Evolutionary conservation across 2,329 filamentous ascomycete genomes (phyloP), one percentile per base, ranked within the genome.

Genomic region (Sordariomycetes sp.): DNA sequence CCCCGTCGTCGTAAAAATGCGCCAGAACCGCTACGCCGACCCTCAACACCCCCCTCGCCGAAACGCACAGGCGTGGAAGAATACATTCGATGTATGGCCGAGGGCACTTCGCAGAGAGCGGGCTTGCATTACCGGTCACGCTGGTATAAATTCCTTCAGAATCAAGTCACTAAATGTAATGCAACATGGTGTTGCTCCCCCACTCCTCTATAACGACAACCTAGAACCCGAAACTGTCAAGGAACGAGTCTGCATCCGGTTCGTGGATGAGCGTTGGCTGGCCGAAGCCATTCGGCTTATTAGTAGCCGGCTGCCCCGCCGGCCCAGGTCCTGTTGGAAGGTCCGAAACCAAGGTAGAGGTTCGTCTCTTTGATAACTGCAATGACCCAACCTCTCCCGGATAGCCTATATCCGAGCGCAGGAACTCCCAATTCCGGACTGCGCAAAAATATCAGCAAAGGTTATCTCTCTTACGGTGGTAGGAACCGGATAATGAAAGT

Each of bases 151-250:
- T 3, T 32, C 28, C 28, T 32, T 8, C 28, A 32, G 28, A 32
- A 32, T 4, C 28, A 3, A 32, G 28, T 8, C 4, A 32, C 28
- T 32, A 39, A 39, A 39, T 17, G 10, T 12, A 39, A 39, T 17
- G 4, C 36, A 3, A 12, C 12, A 39, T 17, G 36, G 12, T 39
- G 36, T n/a, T 20, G n/a, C n/a, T 20, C 42, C 7, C n/a, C n/a
- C 15, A 8, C 15, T n/a, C n/a, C 15, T 12, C 42, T n/a, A 48
- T 39, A 39, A 8, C n/a, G n/a, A 48, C 42, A 12, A 36, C n/a
- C 34, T 64, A 97, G 67, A 97, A 94, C 1, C 92, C 92, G 78
- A 97, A 97, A 68, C 82, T 91, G 75, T 97, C 92, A 64, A 97
- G 76, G 66, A 99, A 72, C 59, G 89, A 92, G 67, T 82, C 89